phyloP scores from a whole-genome alignment of 345 rosid genomes.

The Iberis pinnata region DNA sequence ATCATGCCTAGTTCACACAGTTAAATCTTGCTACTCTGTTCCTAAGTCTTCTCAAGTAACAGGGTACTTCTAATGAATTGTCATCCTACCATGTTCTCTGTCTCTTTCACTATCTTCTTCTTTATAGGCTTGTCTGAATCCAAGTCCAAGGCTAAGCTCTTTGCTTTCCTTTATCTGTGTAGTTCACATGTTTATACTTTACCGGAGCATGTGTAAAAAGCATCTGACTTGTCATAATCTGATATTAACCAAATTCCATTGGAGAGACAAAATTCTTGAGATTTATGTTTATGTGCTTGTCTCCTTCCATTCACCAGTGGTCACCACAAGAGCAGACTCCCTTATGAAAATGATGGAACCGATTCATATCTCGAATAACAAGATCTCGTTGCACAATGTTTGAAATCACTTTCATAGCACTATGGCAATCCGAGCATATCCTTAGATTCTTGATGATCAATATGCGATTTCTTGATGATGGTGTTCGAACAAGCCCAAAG shows the following conservation, averaged over 20 bases:
- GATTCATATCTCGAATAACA: constrained; percentile 72
- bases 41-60: constrained; percentile 69
- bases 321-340: constrained; percentile 78
- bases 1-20: constrained; percentile 51
- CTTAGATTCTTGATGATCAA: constrained; percentile 74
- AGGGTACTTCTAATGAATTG: constrained; percentile 35
- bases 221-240: constrained; percentile 9
- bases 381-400: constrained; percentile 55
- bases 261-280: constrained; percentile 15
- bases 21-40: constrained; percentile 50
- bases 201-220: constrained; percentile 6
- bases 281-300: constrained; percentile 6
- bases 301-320: constrained; percentile 51
- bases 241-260: background rate
- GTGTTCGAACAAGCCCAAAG: constrained; percentile 46
- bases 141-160: constrained; percentile 25
- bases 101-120: background rate
- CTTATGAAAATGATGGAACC: constrained; percentile 66
- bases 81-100: background rate
- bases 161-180: constrained; percentile 31
- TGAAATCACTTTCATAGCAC: constrained; percentile 59
- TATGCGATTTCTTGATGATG: constrained; percentile 40
- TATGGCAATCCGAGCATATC: constrained; percentile 73
- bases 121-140: constrained; percentile 19
- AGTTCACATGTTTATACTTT: constrained; percentile 16